Conservation (phyloP, 2,329 filamentous ascomycete species). For the Pleurostoma richardsiae region DNA sequence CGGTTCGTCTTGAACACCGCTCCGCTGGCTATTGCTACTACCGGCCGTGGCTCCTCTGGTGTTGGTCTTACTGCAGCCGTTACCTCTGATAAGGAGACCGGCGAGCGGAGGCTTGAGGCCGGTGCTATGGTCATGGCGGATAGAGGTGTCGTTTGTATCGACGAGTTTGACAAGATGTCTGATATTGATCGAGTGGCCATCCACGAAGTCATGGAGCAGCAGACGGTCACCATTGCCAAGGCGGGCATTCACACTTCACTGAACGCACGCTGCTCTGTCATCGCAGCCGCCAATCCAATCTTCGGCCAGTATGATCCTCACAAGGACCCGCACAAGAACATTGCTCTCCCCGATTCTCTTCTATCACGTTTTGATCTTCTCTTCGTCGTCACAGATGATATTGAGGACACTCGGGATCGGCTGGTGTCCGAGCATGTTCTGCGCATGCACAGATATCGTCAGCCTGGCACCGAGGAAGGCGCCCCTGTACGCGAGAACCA, state of each 20-base stretch:
- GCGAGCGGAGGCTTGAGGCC: constrained; percentile 88
- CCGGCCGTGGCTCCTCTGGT: constrained; percentile 91
- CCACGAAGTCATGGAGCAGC: constrained; percentile 99
- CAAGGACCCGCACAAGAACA: constrained; percentile 98
- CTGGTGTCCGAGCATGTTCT: constrained; percentile 94
- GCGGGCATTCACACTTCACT: constrained; percentile 96
- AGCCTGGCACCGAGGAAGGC: constrained; percentile 88
- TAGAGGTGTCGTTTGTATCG: constrained; percentile 95
- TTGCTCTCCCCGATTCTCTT: constrained; percentile 91
- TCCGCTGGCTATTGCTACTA: constrained; percentile 92
- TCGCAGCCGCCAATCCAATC: constrained; percentile 94
- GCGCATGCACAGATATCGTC: constrained; percentile 93
- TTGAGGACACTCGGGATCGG: constrained; percentile 87
- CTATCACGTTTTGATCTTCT: constrained; percentile 97
- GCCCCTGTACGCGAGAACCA: constrained; percentile 87
- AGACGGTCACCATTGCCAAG: constrained; percentile 98
- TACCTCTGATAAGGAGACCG: constrained; percentile 94
- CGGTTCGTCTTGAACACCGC: constrained; percentile 97
- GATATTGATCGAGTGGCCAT: constrained; percentile 97
- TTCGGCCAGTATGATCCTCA: constrained; percentile 98
- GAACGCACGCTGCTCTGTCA: constrained; percentile 93
- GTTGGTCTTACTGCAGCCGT: constrained; percentile 97
- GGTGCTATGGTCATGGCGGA: constrained; percentile 99
- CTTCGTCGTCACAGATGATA: constrained; percentile 97
- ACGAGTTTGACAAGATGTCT: constrained; percentile 99